Evolutionary conservation across 106 monocot species (phyloP), one percentile per base, ranked within the genome.

Genomic region (Apostasia ramifera): DNA sequence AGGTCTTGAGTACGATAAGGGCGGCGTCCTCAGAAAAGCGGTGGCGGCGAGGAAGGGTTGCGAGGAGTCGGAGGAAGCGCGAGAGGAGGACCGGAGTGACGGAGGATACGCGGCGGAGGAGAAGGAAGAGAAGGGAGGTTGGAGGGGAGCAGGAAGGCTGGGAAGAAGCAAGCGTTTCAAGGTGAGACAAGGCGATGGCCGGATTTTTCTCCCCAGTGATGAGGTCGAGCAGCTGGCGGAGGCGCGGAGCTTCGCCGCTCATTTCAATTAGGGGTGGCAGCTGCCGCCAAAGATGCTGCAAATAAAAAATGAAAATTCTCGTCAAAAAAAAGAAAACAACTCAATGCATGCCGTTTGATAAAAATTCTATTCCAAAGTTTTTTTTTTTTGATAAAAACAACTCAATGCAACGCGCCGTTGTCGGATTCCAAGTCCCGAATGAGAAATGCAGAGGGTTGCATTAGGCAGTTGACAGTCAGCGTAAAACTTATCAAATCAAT

Each of bases 1-100:
- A 73, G 76, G 86, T 76, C 53, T 78, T 81, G 70, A 97, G 84
- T 71, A 74, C 86, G 73, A 86, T 60, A 55, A 92, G 81, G 47
- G 92, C 82, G 57, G 83, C 86, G 50, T 69, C 51, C 73, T 97
- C 89, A 44, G 89, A 79, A 73, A 92, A 92, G 62, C 76, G 75
- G 26, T 64, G 86, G 79, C 83, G 73, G 51, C 57, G 81, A 10
- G 63, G 82, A 44, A 78, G 77, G 70, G 69, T 40, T 53, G 68
- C 57, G 64, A 97, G 76, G 44, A 82, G 56, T 76, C 70, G 60
- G 80, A 89, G 73, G 70, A 95, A 77, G 60, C 71, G 81, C n/a
- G 85, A 86, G 69, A 97, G 86, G 80, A 73, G 84, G 58, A 67
- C 53, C 43, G 83, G 79, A 40, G 84, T 47, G 75, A 70, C 40